A percentile compares a stretch with the other conserved stretches of the same genome.
phyloP scores from a whole-genome alignment of 495 filamentous ascomycete species.

The Letharia columbiana region DNA sequence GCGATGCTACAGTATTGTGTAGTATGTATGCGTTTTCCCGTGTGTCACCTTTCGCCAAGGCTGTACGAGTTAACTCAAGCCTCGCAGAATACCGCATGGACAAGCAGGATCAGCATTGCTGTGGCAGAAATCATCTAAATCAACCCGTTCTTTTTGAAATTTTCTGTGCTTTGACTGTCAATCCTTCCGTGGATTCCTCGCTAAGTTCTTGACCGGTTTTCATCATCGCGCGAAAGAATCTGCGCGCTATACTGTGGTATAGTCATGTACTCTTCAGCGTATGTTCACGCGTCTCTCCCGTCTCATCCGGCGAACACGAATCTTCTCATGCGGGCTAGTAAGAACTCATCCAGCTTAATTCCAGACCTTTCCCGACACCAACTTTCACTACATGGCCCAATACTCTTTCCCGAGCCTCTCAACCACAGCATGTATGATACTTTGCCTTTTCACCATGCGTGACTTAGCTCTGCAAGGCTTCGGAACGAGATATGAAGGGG shows the following conservation, averaged over 20 bases:
- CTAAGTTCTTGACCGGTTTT: not conserved
- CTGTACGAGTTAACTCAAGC: not conserved
- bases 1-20: too few species aligned
- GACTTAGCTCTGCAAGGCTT: not conserved
- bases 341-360: not conserved
- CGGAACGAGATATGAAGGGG: not conserved
- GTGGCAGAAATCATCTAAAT: not conserved
- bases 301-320: not conserved
- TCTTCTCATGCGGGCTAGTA: not conserved
- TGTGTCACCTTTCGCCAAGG: not conserved
- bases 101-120: not conserved
- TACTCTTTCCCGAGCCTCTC: not conserved
- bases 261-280: not conserved
- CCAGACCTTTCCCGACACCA: not conserved
- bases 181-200: not conserved
- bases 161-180: not conserved
- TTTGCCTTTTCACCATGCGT: not conserved
- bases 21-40: not conserved
- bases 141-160: not conserved
- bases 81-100: not conserved
- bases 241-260: not conserved
- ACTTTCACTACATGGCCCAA: not conserved
- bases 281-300: not conserved
- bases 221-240: not conserved
- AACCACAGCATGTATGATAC: not conserved